Evolutionary conservation across 208 protist species (phyloP).

Genomic region (Endotrypanum monterogeii): DNA sequence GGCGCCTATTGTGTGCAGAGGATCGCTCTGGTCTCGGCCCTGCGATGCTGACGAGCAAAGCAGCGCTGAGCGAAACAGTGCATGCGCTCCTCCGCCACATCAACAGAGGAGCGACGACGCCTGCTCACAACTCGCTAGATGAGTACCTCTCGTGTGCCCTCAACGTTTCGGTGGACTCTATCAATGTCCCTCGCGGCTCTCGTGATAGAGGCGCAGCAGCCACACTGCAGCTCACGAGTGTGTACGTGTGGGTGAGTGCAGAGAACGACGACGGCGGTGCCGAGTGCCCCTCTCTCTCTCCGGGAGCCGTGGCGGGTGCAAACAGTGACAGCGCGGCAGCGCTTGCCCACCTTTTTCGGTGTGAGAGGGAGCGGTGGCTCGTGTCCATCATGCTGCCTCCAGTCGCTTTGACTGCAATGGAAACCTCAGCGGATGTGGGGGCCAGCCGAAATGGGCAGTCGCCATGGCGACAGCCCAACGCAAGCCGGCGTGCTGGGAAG

Average conservation of each 20-base stretch:
- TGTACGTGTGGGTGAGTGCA: constrained; percentile 17
- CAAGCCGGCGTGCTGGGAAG: background rate
- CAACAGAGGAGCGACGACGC: background rate
- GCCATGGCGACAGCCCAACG: background rate
- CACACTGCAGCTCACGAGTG: constrained; percentile 29
- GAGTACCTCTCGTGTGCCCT: background rate
- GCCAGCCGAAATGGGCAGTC: too few species aligned
- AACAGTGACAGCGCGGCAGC: background rate
- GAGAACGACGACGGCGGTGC: background rate
- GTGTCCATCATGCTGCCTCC: constrained; percentile 20
- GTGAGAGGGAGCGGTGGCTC: constrained; percentile 27
- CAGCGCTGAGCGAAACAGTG: background rate
- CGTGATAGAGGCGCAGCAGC: background rate
- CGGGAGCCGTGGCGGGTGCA: background rate
- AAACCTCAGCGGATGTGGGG: too few species aligned
- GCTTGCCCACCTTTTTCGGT: constrained; percentile 6
- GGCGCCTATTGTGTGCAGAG: background rate
- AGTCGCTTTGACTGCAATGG: background rate
- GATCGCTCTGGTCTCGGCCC: background rate
- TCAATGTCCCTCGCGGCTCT: background rate
- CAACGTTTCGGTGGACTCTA: constrained; percentile 3
- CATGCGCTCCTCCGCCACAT: background rate
- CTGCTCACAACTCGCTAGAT: background rate
- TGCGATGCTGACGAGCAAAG: background rate
- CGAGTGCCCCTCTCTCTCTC: background rate